Conservation (phyloP, 805 yeast genomes). For the Zygotorulaspora chibaensis region DNA sequence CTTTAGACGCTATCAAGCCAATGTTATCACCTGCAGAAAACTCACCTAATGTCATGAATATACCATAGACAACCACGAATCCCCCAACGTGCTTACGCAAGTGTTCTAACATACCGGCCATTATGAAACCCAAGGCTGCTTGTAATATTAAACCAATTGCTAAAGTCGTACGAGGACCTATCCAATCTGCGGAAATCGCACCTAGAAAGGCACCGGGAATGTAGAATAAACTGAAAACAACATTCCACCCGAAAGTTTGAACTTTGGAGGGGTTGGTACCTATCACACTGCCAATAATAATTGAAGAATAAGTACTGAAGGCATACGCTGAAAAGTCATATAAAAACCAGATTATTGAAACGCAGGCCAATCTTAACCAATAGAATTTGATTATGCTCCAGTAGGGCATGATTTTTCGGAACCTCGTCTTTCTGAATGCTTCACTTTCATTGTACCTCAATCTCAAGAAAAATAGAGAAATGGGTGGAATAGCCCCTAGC, state of each 20-base stretch:
- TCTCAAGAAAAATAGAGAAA: constrained; percentile 72
- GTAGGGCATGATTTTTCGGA: constrained; percentile 66
- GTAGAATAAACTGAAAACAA: constrained; percentile 81
- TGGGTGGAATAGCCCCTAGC: constrained; percentile 84
- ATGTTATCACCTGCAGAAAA: constrained; percentile 93
- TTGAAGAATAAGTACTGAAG: constrained; percentile 77
- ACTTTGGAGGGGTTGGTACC: constrained; percentile 57
- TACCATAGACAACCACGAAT: constrained; percentile 82
- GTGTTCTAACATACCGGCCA: constrained; percentile 65
- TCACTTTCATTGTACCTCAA: constrained; percentile 69
- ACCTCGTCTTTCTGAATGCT: constrained; percentile 63
- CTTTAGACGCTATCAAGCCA: constrained; percentile 82
- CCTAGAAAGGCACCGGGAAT: constrained; percentile 88
- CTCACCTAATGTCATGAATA: constrained; percentile 83
- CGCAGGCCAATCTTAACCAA: constrained; percentile 71
- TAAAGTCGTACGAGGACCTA: constrained; percentile 87
- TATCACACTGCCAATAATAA: constrained; percentile 57
- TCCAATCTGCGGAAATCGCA: constrained; percentile 70
- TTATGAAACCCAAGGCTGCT: constrained; percentile 73
- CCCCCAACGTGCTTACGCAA: constrained; percentile 64
- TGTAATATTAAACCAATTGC: constrained; percentile 65
- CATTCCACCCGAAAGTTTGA: constrained; percentile 87
- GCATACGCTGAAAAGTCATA: constrained; percentile 88
- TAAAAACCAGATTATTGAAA: constrained; percentile 81
- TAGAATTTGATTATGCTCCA: constrained; percentile 68